Evolutionary conservation across 331 rosid genomes (phyloP).

Genomic region (Spiraea crenata): DNA sequence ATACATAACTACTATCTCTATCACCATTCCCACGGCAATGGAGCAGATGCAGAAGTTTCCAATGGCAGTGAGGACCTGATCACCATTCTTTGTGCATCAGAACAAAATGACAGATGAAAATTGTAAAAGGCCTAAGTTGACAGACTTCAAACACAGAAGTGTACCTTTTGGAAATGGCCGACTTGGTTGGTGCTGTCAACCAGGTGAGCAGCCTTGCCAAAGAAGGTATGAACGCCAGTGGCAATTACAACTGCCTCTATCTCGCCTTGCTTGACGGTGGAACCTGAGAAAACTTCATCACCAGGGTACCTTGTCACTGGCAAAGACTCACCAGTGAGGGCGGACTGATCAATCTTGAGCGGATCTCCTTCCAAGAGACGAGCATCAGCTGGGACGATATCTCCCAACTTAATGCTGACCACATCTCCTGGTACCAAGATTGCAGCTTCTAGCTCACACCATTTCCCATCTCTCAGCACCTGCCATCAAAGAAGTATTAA

Average conservation of each 20-base stretch:
- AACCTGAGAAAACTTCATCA: conserved; percentile 84
- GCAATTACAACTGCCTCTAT: conserved; percentile 89
- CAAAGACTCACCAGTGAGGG: conserved; percentile 89
- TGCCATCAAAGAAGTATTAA: conserved; percentile 18
- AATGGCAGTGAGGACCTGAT: conserved; percentile 79
- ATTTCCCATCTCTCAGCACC: conserved; percentile 84
- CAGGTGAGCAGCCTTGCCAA: conserved; percentile 95
- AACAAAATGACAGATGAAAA: neutral
- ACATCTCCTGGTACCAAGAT: conserved; percentile 87
- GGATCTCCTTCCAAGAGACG: conserved; percentile 87
- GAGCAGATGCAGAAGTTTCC: conserved; percentile 97
- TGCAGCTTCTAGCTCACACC: conserved; percentile 74
- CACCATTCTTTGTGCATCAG: conserved; percentile 21
- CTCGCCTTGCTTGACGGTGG: conserved; percentile 94
- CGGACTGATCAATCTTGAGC: conserved; percentile 82
- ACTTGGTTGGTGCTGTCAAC: conserved; percentile 78
- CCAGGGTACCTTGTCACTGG: conserved; percentile 57
- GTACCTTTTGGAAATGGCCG: conserved; percentile 92
- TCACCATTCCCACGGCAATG: conserved; percentile 66
- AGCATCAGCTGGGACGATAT: conserved; percentile 85
- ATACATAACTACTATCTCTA: conserved; percentile 81
- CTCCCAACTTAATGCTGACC: conserved; percentile 80
- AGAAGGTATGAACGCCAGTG: conserved; percentile 93
- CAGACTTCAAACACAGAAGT: neutral
- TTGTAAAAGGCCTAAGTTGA: neutral